phyloP scores from a whole-genome alignment of 768 basidiomycete genomes.

The Phlebiopsis flavidoalba region DNA sequence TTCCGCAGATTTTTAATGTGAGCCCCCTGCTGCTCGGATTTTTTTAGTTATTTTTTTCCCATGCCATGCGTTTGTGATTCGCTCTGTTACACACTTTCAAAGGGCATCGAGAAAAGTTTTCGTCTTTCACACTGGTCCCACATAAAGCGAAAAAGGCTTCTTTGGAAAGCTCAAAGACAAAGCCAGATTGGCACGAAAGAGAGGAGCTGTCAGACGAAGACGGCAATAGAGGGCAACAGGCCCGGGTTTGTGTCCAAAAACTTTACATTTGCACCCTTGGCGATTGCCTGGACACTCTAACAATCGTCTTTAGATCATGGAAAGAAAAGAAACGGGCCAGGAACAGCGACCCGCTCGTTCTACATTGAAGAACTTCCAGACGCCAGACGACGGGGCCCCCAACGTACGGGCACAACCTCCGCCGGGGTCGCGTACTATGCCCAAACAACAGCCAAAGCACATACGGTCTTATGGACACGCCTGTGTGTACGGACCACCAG shows the following conservation, averaged over 20 bases:
- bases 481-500: slow-evolving; percentile 9
- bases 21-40: no score
- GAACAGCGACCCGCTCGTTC: slow-evolving; percentile 15
- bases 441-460: neutral
- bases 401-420: slow-evolving; percentile 10
- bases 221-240: slow-evolving; percentile 28
- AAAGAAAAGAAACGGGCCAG: slow-evolving; percentile 8
- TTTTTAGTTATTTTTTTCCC: no score
- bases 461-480: no score
- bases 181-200: slow-evolving; percentile 55
- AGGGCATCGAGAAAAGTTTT: no score
- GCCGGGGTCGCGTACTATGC: neutral
- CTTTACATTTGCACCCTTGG: no score
- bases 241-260: slow-evolving; percentile 8
- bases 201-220: slow-evolving; percentile 61
- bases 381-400: no score
- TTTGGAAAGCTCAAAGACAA: slow-evolving; percentile 61
- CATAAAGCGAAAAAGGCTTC: slow-evolving; percentile 44
- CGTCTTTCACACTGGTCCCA: no score
- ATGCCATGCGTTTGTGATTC: slow-evolving; percentile 39
- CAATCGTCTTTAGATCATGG: slow-evolving; percentile 13
- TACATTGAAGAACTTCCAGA: slow-evolving; percentile 7
- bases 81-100: neutral
- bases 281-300: neutral
- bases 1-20: no score